Base-by-base conservation (phyloP, 2,329 filamentous ascomycete genomes). In the Diaporthe longicolla region DNA sequence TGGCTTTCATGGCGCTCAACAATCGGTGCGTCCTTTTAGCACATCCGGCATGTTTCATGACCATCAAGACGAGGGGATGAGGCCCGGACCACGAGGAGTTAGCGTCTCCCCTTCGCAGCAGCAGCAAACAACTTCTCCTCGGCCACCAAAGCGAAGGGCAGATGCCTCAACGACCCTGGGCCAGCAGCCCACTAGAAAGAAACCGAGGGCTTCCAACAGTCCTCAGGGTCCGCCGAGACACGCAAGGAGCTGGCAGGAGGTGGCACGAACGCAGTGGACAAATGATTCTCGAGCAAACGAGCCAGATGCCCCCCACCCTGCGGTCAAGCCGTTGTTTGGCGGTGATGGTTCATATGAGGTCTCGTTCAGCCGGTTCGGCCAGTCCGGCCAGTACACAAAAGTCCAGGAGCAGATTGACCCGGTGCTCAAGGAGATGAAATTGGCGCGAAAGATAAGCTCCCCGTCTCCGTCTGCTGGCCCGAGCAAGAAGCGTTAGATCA, bases 231-330 rank as follows among this genome's bases (percentile, higher is more conserved):
- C 63, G 9, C 63, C 63, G 15, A 40, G 29, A 40, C 17, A 68
- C 29, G 63, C 63, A 26, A 7, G 4, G 8, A 68, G 63, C n/a
- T 68, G 63, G 63, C 52, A 40, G 24, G 63, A 68, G 45, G 21
- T 68, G 21, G 63, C 63, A 10, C 48, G 17, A 15, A 26, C 10
- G 15, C 63, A 68, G 6, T 68, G 63, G 63, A 21, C n/a, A n/a
- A 54, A 21, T 21, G 63, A 54, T n/a, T 21, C 63, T 6, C 32
- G 54, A 13, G 48, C 26, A 32, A 40, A 24, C 15, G 32, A 54
- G 63, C 5, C 32, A 54, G 48, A 68, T 3, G 7, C 48, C 19
- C 21, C 63, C n/a, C 37, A 40, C 1, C 35, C 17, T 19, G 26
- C 45, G 48, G 32, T n/a, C n/a, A 26, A 54, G 32, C 63, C 48